Base-by-base conservation (phyloP, 2,329 filamentous ascomycete species). In the Xylaria sp. region DNA sequence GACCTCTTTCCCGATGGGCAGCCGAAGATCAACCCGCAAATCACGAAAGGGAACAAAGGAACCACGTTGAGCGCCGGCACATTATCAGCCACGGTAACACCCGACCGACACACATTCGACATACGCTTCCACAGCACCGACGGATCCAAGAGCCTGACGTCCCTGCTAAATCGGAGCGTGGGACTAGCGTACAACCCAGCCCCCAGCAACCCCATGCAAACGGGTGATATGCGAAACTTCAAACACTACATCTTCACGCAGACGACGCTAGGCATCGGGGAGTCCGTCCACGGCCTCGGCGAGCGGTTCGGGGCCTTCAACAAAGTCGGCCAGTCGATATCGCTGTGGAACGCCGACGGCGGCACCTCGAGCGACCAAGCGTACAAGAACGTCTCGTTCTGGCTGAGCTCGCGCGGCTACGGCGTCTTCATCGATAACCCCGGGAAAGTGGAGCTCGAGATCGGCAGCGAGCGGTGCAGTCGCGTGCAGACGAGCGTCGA, bases 231-330 rank as follows among this genome's bases (percentile, higher is more conserved):
- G 80, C 77, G 81, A 32, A 79, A 85, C 73, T 82, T 87, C 71
- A 80, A 84, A 64, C 87, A 88, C 76, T 87, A 87, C 77, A 84
- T 88, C 72, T 88, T 88, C 74, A 84, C 86, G 37, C 86, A 88
- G 76, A 88, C 86, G 0, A 84, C 82, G 5, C 80, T 89, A 1
- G 80, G 82, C 2, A 86, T 88, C 0, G 87, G 87, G 34, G 92
- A 94, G 79, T 88, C 89, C 0, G 85, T 94, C 15, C 91, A 93
- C 78, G 92, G 92, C 0, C 84, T 94, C 3, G 92, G 92, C 1
- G 92, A 94, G 80, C 85, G 92, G 15, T 94, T 94, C 76, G 92
- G 92, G 0, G 88, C 90, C 7, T 92, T 92, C 80, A 91, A 92
- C 78, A 94, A 92, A 78, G 89, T 93, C 51, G 92, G 92, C 13